phyloP scores from a whole-genome alignment of 108 stramenopile genomes.

The Nitzschia sp. region DNA sequence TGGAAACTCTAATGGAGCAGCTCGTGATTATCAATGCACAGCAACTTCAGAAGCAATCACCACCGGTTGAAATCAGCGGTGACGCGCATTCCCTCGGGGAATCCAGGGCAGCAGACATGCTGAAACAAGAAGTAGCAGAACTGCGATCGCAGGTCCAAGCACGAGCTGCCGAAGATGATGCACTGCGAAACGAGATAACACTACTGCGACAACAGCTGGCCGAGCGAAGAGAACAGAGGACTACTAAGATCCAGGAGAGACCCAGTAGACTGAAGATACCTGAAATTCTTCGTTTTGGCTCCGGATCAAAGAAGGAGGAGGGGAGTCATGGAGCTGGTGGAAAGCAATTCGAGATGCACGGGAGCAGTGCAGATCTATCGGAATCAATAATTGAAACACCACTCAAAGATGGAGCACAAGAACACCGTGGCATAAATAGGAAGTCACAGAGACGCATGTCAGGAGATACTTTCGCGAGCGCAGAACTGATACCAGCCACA shows the following conservation, averaged over 20 bases:
- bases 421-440: neutral
- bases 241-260: neutral
- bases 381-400: neutral
- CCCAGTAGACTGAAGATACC: slow-evolving; percentile 9
- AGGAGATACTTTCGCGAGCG: neutral
- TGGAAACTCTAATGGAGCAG: slow-evolving; percentile 50
- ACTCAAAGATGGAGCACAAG: neutral
- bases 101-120: slow-evolving; percentile 15
- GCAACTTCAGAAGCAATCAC: slow-evolving; percentile 2
- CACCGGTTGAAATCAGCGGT: neutral
- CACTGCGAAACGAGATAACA: slow-evolving; percentile 36
- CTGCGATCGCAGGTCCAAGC: slow-evolving; percentile 25
- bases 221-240: neutral
- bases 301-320: neutral
- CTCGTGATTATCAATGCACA: slow-evolving; percentile 37
- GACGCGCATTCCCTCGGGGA: neutral
- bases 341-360: neutral
- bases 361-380: neutral
- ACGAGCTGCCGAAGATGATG: slow-evolving; percentile 29
- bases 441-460: neutral
- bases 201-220: slow-evolving; percentile 32
- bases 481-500: neutral
- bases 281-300: slow-evolving; percentile 14
- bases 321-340: neutral
- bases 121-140: slow-evolving; percentile 23